Conservation (phyloP, 345 rosid genomes). For the Eucalyptus grandis region DNA sequence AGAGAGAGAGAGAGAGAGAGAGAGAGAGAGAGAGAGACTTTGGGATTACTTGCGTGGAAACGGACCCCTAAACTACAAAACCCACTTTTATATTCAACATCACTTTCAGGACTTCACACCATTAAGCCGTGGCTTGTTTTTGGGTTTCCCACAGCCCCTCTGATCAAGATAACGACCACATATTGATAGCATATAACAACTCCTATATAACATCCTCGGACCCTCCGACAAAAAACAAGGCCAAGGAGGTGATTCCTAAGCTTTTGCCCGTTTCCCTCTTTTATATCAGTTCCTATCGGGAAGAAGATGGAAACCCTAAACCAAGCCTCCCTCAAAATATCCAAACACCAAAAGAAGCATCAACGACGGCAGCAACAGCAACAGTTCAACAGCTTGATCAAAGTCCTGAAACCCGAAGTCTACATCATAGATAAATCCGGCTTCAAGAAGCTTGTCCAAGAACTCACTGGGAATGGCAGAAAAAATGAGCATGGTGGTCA, state of each 20-base stretch:
- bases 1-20: neutral
- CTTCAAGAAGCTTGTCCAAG: constrained; percentile 25
- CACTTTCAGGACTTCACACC: neutral
- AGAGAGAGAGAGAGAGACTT: neutral
- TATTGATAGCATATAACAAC: neutral
- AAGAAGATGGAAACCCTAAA: neutral
- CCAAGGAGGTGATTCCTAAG: neutral
- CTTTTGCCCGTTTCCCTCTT: neutral
- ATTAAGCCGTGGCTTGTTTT: neutral
- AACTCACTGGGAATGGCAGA: constrained; percentile 18
- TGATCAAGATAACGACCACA: neutral
- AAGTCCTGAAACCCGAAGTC: constrained; percentile 15
- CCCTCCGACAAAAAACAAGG: neutral
- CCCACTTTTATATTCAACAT: neutral
- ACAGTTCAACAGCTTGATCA: neutral
- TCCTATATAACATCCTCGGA: neutral
- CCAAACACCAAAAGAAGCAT: neutral
- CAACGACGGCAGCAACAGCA: neutral
- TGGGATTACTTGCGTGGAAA: neutral
- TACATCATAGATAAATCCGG: constrained; percentile 8
- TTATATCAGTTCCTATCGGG: neutral
- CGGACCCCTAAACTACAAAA: neutral
- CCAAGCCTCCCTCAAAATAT: neutral
- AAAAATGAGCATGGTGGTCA: neutral
- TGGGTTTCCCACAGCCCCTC: neutral